Conservation (phyloP, 805 yeast genomes). For the Kuraishia piskuri region DNA sequence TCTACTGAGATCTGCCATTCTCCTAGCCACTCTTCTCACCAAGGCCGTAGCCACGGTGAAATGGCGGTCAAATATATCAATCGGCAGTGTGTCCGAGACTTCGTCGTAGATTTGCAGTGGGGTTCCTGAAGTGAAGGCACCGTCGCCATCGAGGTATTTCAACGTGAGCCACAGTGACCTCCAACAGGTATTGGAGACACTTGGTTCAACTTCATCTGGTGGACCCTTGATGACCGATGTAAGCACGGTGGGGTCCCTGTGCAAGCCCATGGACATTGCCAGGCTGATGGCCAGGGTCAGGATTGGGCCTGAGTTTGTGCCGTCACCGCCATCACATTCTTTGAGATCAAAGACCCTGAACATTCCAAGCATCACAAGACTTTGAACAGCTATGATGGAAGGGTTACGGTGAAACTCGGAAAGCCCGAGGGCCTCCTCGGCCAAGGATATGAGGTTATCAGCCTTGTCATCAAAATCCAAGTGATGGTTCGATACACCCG, state of each 20-base stretch:
- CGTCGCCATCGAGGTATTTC: not conserved
- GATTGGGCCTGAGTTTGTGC: not conserved
- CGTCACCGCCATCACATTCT: constrained; percentile 1
- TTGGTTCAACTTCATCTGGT: not conserved
- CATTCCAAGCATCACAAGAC: not conserved
- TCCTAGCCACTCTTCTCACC: not conserved
- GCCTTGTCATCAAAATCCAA: not conserved
- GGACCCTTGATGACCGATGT: not conserved
- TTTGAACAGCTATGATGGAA: not conserved
- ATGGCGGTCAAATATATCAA: not conserved
- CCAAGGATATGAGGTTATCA: not conserved
- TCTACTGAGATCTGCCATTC: not conserved
- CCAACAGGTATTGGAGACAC: not conserved
- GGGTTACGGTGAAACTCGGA: not conserved
- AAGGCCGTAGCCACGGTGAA: not conserved
- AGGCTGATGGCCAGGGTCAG: not conserved
- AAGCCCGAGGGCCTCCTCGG: not conserved
- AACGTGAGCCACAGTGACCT: constrained; percentile 1
- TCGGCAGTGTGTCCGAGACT: not conserved
- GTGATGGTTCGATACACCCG: not conserved
- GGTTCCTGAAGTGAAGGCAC: not conserved
- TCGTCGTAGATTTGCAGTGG: constrained; percentile 1
- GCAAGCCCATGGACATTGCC: not conserved
- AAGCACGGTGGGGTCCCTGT: not conserved
- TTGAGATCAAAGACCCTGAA: not conserved